These are phyloP conservation scores for Xylaria arbuscula DNA, from an alignment of 2,329 filamentous ascomycete species.

Conservation along the genomic window DNA sequence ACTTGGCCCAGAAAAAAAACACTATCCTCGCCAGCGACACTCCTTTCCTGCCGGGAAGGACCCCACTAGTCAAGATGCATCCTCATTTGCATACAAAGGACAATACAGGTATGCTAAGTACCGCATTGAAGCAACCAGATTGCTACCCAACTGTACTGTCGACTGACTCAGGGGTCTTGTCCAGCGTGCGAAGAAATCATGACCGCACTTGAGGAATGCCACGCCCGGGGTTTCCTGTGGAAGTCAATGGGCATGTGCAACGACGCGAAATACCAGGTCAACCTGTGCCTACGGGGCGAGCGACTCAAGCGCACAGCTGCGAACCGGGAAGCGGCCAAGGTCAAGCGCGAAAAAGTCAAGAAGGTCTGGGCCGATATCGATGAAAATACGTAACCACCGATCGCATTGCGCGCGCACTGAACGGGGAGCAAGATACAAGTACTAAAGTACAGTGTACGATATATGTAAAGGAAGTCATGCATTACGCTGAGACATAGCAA, in stretches of 20 bases:
- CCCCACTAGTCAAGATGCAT: slow-evolving; percentile 76
- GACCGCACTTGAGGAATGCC: slow-evolving; percentile 93
- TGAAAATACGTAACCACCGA: slow-evolving; percentile 65
- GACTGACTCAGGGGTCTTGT: slow-evolving; percentile 1
- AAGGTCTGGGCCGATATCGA: slow-evolving; percentile 83
- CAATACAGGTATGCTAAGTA: slow-evolving; percentile 74
- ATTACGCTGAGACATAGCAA: slow-evolving; percentile 26
- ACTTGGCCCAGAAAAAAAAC: not conserved
- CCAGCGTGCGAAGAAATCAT: slow-evolving; percentile 95
- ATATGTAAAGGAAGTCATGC: slow-evolving; percentile 16
- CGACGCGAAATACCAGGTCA: slow-evolving; percentile 83
- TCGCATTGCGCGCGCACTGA: not conserved
- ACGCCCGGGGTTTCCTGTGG: slow-evolving; percentile 90
- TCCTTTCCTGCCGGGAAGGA: slow-evolving; percentile 1
- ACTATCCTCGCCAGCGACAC: slow-evolving; percentile 7
- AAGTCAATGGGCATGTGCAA: slow-evolving; percentile 94
- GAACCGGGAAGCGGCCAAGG: slow-evolving; percentile 77
- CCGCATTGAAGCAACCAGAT: slow-evolving; percentile 11
- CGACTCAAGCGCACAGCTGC: slow-evolving; percentile 79
- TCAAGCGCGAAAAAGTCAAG: slow-evolving; percentile 79
- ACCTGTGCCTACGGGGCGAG: slow-evolving; percentile 84
- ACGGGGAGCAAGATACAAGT: slow-evolving; percentile 2
- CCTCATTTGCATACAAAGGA: slow-evolving; percentile 95
- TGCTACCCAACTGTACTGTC: not conserved
- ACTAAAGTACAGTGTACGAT: slow-evolving; percentile 29